A percentile compares a stretch with the other conserved stretches of the same genome.
These are phyloP conservation scores for Penicillium sclerotigenum DNA, from an alignment of 2,329 filamentous ascomycete genomes.

Conservation along the genomic window DNA sequence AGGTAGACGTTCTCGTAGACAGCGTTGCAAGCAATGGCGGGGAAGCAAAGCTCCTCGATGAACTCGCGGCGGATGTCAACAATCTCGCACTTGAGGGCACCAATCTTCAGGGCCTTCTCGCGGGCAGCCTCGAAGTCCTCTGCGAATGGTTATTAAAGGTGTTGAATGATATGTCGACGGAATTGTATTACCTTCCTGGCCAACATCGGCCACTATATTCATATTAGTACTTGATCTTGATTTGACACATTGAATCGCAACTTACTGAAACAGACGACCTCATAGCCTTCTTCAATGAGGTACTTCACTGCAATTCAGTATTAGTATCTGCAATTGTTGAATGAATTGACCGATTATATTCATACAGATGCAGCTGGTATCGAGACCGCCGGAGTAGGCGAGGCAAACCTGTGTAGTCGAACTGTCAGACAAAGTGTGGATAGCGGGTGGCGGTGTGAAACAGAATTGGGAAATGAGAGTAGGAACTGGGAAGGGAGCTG, in stretches of 20 bases:
- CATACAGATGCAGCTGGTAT: conserved; percentile 57
- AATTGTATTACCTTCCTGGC: conserved; percentile 55
- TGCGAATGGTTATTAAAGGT: conserved; percentile 19
- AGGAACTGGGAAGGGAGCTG: not conserved
- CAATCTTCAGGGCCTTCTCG: conserved; percentile 68
- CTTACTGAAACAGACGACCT: conserved; percentile 61
- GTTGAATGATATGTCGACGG: not conserved
- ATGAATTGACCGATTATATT: conserved; percentile 22
- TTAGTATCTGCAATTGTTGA: conserved; percentile 19
- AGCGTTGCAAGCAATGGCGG: conserved; percentile 62
- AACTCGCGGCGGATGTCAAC: conserved; percentile 69
- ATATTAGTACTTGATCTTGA: conserved; percentile 11
- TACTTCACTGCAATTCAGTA: conserved; percentile 35
- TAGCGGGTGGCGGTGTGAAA: conserved; percentile 17
- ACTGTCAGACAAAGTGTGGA: conserved; percentile 15
- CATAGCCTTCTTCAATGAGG: conserved; percentile 52
- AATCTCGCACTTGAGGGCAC: conserved; percentile 63
- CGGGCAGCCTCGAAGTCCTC: conserved; percentile 72
- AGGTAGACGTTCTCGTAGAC: conserved; percentile 67
- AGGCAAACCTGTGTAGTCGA: conserved; percentile 32
- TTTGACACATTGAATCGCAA: conserved; percentile 3
- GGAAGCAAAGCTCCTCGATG: conserved; percentile 76
- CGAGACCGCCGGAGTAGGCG: conserved; percentile 52
- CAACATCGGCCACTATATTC: conserved; percentile 62
- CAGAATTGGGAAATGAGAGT: not conserved